Evolutionary conservation across 495 filamentous ascomycete species (phyloP).

Genomic region (Aspergillus mulundensis): DNA sequence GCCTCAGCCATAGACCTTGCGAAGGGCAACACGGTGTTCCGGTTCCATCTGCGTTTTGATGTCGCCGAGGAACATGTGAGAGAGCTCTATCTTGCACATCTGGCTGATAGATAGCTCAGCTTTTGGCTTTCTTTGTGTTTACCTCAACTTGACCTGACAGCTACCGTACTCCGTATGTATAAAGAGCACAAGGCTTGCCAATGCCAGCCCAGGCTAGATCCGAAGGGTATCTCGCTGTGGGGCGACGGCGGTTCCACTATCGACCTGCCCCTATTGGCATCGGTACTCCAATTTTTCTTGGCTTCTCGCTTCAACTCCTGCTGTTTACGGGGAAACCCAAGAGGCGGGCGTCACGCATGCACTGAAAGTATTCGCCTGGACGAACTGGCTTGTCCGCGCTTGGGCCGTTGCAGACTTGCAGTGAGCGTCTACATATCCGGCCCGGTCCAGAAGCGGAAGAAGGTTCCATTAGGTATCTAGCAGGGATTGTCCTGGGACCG

Average conservation of each 20-base stretch:
- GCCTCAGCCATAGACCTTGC: too few species aligned
- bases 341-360: not conserved
- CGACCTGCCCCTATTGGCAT: constrained; percentile 9
- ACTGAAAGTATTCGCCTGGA: not conserved
- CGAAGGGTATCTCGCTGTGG: constrained; percentile 8
- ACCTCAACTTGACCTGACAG: not conserved
- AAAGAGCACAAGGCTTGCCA: not conserved
- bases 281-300: constrained; percentile 2
- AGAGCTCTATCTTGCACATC: not conserved
- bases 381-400: not conserved
- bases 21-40: too few species aligned
- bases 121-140: too few species aligned
- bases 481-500: constrained; percentile 6
- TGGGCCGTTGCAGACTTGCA: constrained; percentile 6
- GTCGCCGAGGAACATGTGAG: not conserved
- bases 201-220: constrained; percentile 3
- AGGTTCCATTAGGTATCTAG: constrained; percentile 13
- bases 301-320: not conserved
- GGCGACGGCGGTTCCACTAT: not conserved
- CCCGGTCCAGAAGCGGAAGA: constrained; percentile 20
- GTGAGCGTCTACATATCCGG: constrained; percentile 14
- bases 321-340: not conserved
- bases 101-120: too few species aligned
- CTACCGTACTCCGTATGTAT: not conserved
- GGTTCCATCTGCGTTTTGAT: too few species aligned